Base-by-base conservation (phyloP, 129 eudicot species). In the Kitagawia praeruptora region DNA sequence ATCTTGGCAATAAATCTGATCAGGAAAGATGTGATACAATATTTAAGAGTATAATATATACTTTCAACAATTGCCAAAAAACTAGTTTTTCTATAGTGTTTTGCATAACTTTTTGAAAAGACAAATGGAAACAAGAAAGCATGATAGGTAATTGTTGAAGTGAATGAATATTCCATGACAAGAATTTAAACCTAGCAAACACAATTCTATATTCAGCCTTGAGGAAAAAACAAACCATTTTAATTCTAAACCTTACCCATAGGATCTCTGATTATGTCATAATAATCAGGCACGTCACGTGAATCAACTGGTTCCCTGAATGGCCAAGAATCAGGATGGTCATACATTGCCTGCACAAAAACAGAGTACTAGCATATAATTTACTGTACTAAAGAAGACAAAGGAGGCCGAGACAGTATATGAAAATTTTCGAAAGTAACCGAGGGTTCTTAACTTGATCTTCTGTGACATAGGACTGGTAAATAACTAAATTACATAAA, bases 301-400 rank as follows among this genome's bases (percentile, higher is more conserved):
- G 87, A 83, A 89, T 94, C 98, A 79, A 94, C 98, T 27, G 98
- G 98, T 49, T 94, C 98, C 85, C 90, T 94, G 84, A 94, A 94
- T 77, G 98, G 98, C 98, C 98, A 94, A 40, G 96, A 84, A 85
- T 94, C 97, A 40, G 88, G 86, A 81, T 94, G 98, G 64, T 94
- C 98, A 61, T 70, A 87, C 93, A 94, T 82, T 56, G 90, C 87
- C 98, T 94, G 94, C 84, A 51, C 53, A 86, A 13, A 80, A 37
- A 34, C 40, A 76, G 87, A 51, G 66, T 11, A 37, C 28, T 25
- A 48, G 5, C 74, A 70, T 21, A 41, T 40, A 8, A 23, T 23
- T 58, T n/a, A 58, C 25, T 58, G 5, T 23, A 58, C 63, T 56
- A 28, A 38, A 23, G 15, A 49, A 51, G 11, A 19, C 41, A 58